Evolutionary conservation across 192 early-diverging fungal species (phyloP), one percentile per base, ranked within the genome.

Genomic region (Dimargaris xerosporica): DNA sequence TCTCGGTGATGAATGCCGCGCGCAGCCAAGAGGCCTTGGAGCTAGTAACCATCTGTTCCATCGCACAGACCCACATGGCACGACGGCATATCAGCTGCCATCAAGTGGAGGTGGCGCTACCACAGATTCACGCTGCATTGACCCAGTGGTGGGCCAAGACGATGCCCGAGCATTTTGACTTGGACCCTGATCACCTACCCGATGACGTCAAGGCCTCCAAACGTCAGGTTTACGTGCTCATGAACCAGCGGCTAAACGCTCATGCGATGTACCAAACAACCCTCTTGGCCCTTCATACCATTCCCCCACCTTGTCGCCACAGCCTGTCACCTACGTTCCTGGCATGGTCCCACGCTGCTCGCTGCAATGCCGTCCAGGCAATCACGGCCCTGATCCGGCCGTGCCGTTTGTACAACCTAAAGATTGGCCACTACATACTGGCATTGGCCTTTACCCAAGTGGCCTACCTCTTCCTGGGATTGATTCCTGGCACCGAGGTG

Each of bases 71-170:
- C 4, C 47, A 50, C 7, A 50, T 50, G 17, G 17, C 17, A 21
- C 17, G 25, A 50, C 47, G 47, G 17, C 47, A 50, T 23, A 23
- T 23, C 47, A 23, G 17, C 4, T 23, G 19, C 2, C 19, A 50
- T 4, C 17, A 23, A 21, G 17, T 50, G 47, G 47, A 17, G 19
- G 47, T 21, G 25, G 17, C 47, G 4, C 25, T 23, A 17, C 17
- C 25, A 17, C 47, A 23, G 4, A 4, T 50, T 17, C 25, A 50
- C 9, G 25, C 17, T 23, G 19, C 25, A 21, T 50, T 50, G 17
- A 50, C 47, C 47, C 19, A 50, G 47, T 50, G 47, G 47, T 50
- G 47, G 47, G 47, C 17, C 47, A 23, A 50, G 4, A 50, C 47
- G 4, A 50, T 50, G 47, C 47, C 47, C 7, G 25, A 17, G 4